A percentile compares a stretch with the other conserved stretches of the same genome.
Conservation (phyloP, 495 filamentous ascomycete genomes). For the Chlorociboria aeruginascens region DNA sequence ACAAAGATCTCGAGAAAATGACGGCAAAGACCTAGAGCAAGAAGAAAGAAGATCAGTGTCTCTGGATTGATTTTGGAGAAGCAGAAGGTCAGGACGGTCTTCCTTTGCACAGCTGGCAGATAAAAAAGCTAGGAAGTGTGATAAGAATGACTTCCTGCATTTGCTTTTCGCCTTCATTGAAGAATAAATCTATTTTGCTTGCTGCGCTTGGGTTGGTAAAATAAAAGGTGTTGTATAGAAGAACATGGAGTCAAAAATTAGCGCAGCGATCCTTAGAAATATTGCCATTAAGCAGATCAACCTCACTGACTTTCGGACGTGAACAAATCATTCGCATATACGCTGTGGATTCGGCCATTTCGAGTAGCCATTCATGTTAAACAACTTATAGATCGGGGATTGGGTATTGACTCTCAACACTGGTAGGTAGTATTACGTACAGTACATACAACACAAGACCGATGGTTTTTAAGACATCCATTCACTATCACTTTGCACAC, state of each 20-base stretch:
- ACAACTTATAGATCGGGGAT: no score
- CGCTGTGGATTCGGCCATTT: no score
- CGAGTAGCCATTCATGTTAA: no score
- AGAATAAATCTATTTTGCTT: constrained; percentile 89
- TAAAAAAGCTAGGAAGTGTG: constrained; percentile 69
- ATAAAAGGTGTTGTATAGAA: constrained; percentile 6
- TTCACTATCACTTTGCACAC: no score
- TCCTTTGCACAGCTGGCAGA: constrained; percentile 70
- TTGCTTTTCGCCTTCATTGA: constrained; percentile 61
- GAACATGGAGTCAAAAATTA: constrained; percentile 20
- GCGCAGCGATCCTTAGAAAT: no score
- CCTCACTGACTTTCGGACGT: no score
- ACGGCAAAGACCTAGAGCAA: constrained; percentile 40
- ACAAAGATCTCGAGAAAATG: constrained; percentile 29
- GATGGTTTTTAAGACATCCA: no score
- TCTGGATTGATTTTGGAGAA: constrained; percentile 60
- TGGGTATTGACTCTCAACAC: no score
- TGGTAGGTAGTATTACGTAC: no score
- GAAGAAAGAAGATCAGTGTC: constrained; percentile 61
- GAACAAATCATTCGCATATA: no score
- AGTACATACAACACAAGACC: no score
- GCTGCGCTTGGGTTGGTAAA: constrained; percentile 18
- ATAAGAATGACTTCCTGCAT: constrained; percentile 78
- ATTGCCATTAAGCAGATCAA: no score
- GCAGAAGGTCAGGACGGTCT: constrained; percentile 75